Conservation (phyloP, 306 rosid genomes). For the Quercus ilex region DNA sequence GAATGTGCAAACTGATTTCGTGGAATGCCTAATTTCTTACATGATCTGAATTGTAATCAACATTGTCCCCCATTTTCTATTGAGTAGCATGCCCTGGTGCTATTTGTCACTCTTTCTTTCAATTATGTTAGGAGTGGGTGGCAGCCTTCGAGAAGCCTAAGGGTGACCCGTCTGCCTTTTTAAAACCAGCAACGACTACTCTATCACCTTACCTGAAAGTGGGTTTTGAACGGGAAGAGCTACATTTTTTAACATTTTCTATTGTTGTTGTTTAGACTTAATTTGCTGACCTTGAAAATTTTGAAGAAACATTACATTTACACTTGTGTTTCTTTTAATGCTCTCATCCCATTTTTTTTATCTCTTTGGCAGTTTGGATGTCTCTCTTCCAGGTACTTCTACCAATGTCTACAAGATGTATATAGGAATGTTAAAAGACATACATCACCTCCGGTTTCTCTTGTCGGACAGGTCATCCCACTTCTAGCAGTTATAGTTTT, state of each 20-base stretch:
- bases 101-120: neutral
- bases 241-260: conserved; percentile 1
- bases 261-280: conserved; percentile 2
- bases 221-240: conserved; percentile 30
- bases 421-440: conserved; percentile 58
- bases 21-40: conserved; percentile 13
- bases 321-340: neutral
- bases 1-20: neutral
- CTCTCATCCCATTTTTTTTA: conserved; percentile 3
- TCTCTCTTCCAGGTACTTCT: conserved; percentile 89
- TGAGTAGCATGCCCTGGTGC: conserved; percentile 9
- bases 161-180: conserved; percentile 86
- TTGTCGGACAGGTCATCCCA: conserved; percentile 73
- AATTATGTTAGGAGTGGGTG: conserved; percentile 64
- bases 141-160: conserved; percentile 92
- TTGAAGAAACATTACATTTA: neutral
- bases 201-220: conserved; percentile 93
- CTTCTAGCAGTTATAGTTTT: conserved; percentile 16
- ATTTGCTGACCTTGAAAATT: neutral
- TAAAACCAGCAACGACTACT: conserved; percentile 80
- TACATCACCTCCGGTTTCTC: conserved; percentile 86
- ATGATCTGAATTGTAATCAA: conserved; percentile 4
- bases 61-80: neutral
- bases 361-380: conserved; percentile 80
- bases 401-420: conserved; percentile 63